Percentiles rank a stretch among this genome's conserved stretches.
phyloP scores from a whole-genome alignment of 1,284 basidiomycete genomes.

The Inonotus obliquus region DNA sequence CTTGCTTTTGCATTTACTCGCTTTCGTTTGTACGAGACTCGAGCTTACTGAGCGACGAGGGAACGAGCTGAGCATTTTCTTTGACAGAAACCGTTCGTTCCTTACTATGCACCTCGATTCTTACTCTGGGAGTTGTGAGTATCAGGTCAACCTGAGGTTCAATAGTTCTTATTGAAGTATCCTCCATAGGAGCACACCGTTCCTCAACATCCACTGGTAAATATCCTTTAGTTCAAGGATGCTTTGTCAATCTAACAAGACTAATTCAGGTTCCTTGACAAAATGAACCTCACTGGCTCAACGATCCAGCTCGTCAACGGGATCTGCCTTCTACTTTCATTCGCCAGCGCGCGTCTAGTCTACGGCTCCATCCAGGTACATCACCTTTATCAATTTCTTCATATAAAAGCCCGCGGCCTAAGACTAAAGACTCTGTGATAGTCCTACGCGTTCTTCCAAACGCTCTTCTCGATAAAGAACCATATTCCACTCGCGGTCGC shows the following conservation, averaged over 20 bases:
- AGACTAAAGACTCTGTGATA: constrained; percentile 25
- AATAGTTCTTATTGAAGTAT: constrained; percentile 7
- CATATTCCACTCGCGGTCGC: constrained; percentile 45
- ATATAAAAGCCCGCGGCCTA: constrained; percentile 23
- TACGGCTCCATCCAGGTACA: constrained; percentile 60
- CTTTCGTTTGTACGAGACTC: constrained; percentile 53
- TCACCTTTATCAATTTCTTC: not conserved
- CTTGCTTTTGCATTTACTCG: constrained; percentile 55
- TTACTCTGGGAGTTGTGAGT: constrained; percentile 71
- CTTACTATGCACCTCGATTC: constrained; percentile 67
- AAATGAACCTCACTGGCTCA: constrained; percentile 64
- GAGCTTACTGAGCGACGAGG: not conserved
- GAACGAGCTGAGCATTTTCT: constrained; percentile 13
- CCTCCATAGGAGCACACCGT: constrained; percentile 60
- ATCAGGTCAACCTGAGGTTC: constrained; percentile 1
- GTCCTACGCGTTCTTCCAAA: constrained; percentile 60
- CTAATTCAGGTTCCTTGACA: constrained; percentile 61
- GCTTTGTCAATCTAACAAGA: not conserved
- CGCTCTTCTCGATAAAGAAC: constrained; percentile 44
- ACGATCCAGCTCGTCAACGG: constrained; percentile 64
- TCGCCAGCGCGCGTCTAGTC: constrained; percentile 58
- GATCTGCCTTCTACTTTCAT: constrained; percentile 51
- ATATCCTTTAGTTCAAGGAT: constrained; percentile 1
- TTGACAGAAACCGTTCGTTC: constrained; percentile 62
- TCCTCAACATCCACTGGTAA: constrained; percentile 74